phyloP scores from a whole-genome alignment of 768 basidiomycete genomes.

The Tephrocybe sp. region DNA sequence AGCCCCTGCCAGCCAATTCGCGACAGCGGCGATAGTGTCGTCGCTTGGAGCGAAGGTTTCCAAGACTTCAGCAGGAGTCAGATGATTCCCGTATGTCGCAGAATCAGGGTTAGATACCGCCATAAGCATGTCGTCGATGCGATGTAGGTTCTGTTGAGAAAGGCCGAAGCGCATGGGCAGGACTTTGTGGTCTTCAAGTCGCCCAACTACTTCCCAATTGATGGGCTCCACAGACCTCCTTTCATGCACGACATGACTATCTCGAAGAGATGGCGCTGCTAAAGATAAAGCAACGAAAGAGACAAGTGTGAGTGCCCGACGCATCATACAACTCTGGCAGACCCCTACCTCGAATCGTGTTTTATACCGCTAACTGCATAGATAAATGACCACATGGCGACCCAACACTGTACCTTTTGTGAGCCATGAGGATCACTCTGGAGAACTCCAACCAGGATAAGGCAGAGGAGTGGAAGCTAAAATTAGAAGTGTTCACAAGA shows the following conservation, averaged over 20 bases:
- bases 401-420: not conserved
- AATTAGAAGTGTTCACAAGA: too few species aligned
- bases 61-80: constrained; percentile 39
- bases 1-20: constrained; percentile 37
- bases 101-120: constrained; percentile 52
- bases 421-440: too few species aligned
- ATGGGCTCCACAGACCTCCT: constrained; percentile 24
- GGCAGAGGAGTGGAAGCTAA: too few species aligned
- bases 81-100: constrained; percentile 47
- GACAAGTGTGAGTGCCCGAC: not conserved
- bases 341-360: not conserved
- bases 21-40: constrained; percentile 39
- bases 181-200: constrained; percentile 21
- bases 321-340: constrained; percentile 5
- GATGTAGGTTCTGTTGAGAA: constrained; percentile 41
- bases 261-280: constrained; percentile 19
- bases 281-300: constrained; percentile 16
- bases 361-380: not conserved
- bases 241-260: constrained; percentile 26
- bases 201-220: constrained; percentile 22
- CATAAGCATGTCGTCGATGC: constrained; percentile 41
- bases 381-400: not conserved
- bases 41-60: constrained; percentile 42
- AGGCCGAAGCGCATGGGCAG: constrained; percentile 50
- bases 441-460: too few species aligned